Percentiles rank a stretch among this genome's conserved stretches.
phyloP scores from a whole-genome alignment of 1,284 basidiomycete species.

The Pisolithus thermaeus region DNA sequence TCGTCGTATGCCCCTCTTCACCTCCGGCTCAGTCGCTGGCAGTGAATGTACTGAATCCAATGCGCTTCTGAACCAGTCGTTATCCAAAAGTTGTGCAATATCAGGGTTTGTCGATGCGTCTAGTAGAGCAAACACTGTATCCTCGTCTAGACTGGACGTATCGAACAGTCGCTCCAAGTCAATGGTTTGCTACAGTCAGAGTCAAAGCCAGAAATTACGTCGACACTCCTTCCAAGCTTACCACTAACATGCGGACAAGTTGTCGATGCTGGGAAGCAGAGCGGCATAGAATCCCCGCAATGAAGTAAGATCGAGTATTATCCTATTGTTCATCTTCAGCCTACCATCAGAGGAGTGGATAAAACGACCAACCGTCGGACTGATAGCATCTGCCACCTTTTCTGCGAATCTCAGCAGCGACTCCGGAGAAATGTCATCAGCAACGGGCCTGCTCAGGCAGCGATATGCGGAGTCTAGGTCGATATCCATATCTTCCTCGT shows the following conservation, averaged over 20 bases:
- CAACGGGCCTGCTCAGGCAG: conserved; percentile 48
- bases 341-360: conserved; percentile 6
- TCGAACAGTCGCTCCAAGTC: conserved; percentile 53
- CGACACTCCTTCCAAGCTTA: conserved; percentile 19
- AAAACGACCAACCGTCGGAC: conserved; percentile 40
- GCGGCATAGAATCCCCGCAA: conserved; percentile 55
- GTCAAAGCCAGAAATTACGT: conserved; percentile 4
- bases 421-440: conserved; percentile 46
- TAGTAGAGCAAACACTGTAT: conserved; percentile 47
- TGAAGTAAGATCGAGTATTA: conserved; percentile 46
- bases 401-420: conserved; percentile 46
- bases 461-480: conserved; percentile 50
- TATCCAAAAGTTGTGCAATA: conserved; percentile 43
- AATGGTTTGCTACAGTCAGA: conserved; percentile 41
- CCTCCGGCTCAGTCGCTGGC: conserved; percentile 34
- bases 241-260: conserved; percentile 39
- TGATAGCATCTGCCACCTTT: conserved; percentile 46
- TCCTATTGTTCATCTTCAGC: conserved; percentile 33
- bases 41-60: conserved; percentile 38
- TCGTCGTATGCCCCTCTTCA: conserved; percentile 38
- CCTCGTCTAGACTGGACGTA: conserved; percentile 38
- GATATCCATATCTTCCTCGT: conserved; percentile 41
- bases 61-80: conserved; percentile 49
- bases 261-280: conserved; percentile 57
- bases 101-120: conserved; percentile 60